Conservation (phyloP, 371 early-diverging fungal genomes). For the Saksenaea vasiformis region DNA sequence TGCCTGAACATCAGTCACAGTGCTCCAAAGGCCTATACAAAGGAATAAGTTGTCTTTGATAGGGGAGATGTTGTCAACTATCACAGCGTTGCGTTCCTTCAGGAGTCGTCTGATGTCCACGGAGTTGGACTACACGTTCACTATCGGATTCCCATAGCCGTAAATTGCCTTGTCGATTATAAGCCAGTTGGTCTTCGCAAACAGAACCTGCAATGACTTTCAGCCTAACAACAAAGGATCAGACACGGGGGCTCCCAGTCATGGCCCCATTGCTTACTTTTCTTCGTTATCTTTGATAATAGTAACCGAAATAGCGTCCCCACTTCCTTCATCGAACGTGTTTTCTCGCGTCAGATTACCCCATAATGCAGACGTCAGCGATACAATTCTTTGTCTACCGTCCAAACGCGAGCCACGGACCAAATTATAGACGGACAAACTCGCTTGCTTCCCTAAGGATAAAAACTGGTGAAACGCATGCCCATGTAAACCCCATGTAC, state of each 20-base stretch:
- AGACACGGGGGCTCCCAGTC: no score
- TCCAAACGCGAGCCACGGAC: slow-evolving; percentile 7
- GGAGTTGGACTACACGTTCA: slow-evolving; percentile 10
- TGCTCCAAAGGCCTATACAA: slow-evolving; percentile 36
- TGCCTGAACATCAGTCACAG: slow-evolving; percentile 39
- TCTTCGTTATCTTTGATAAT: slow-evolving; percentile 22
- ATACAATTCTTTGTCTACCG: not conserved
- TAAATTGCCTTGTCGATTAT: slow-evolving; percentile 45
- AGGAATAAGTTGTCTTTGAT: not conserved
- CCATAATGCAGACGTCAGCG: slow-evolving; percentile 12
- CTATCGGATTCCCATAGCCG: slow-evolving; percentile 30
- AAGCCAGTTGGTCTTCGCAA: slow-evolving; percentile 41
- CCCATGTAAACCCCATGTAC: not conserved
- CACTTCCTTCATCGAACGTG: slow-evolving; percentile 40
- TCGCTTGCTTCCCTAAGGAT: not conserved
- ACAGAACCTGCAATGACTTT: slow-evolving; percentile 28
- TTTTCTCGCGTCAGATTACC: slow-evolving; percentile 18
- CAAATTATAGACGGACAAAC: not conserved
- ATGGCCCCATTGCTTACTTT: not conserved
- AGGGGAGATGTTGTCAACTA: not conserved
- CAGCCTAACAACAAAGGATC: slow-evolving; percentile 10
- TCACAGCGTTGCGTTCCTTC: slow-evolving; percentile 14
- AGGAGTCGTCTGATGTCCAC: slow-evolving; percentile 22
- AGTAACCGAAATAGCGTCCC: slow-evolving; percentile 27
- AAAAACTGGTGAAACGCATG: not conserved